These are phyloP conservation scores for Silene vulgaris DNA, from an alignment of 179 eudicot genomes.

Conservation along the genomic window DNA sequence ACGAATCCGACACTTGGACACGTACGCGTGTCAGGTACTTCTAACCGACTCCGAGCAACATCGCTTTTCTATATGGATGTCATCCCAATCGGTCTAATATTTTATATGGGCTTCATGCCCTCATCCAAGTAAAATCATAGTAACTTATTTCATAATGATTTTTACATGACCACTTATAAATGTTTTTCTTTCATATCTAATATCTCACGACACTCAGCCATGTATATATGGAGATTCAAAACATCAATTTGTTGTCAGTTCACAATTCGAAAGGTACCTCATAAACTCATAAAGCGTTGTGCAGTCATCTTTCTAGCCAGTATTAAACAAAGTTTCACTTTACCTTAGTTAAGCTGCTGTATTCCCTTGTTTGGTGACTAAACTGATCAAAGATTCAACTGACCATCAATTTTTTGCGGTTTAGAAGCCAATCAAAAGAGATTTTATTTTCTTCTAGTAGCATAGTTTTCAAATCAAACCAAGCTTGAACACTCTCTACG, in stretches of 20 bases:
- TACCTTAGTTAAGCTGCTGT: not conserved
- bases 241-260: not conserved
- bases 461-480: not conserved
- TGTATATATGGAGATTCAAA: not conserved
- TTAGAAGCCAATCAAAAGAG: not conserved
- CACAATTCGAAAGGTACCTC: not conserved
- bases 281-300: not conserved
- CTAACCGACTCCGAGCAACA: too few species aligned
- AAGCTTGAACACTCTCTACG: conserved; percentile 5
- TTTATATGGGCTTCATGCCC: too few species aligned
- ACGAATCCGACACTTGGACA: too few species aligned
- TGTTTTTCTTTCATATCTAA: too few species aligned
- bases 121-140: too few species aligned
- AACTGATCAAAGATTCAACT: not conserved
- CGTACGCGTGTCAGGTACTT: too few species aligned
- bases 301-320: not conserved
- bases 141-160: too few species aligned
- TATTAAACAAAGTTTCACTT: not conserved
- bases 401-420: not conserved
- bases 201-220: too few species aligned
- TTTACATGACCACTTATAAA: too few species aligned
- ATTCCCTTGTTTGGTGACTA: not conserved
- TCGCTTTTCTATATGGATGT: too few species aligned
- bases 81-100: too few species aligned
- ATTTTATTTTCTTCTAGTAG: not conserved